Conservation (phyloP, 805 yeast genomes). For the Wickerhamiella australiensis region DNA sequence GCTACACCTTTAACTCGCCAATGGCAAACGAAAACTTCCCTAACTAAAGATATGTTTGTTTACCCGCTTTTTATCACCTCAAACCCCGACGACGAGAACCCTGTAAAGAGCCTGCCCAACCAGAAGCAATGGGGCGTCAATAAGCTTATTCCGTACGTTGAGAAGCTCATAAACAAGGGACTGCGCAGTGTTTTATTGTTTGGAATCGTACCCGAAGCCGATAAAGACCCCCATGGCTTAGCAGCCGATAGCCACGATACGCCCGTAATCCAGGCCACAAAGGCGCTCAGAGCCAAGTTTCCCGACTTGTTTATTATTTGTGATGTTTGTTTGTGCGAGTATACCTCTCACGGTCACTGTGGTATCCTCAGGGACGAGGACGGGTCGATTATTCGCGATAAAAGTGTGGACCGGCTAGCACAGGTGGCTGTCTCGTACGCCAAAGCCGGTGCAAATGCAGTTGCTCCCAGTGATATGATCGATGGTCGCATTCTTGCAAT, state of each 20-base stretch:
- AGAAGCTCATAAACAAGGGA: slow-evolving; percentile 63
- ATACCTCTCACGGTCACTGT: slow-evolving; percentile 96
- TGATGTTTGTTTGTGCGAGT: slow-evolving; percentile 94
- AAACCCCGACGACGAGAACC: slow-evolving; percentile 62
- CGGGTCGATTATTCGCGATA: slow-evolving; percentile 66
- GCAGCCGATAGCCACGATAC: slow-evolving; percentile 94
- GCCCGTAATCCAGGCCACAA: slow-evolving; percentile 77
- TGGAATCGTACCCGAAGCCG: slow-evolving; percentile 69
- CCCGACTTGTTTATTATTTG: slow-evolving; percentile 82
- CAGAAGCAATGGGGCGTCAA: slow-evolving; percentile 81
- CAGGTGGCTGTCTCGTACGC: slow-evolving; percentile 94
- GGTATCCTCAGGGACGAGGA: slow-evolving; percentile 72
- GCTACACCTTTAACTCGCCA: slow-evolving; percentile 76
- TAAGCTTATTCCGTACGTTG: slow-evolving; percentile 60
- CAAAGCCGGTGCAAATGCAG: slow-evolving; percentile 86
- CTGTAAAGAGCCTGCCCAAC: slow-evolving; percentile 70
- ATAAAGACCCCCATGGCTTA: slow-evolving; percentile 71
- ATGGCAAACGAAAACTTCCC: slow-evolving; percentile 83
- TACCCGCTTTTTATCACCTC: slow-evolving; percentile 85
- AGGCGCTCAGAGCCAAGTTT: slow-evolving; percentile 47
- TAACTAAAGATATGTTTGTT: slow-evolving; percentile 79
- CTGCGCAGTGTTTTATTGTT: slow-evolving; percentile 75
- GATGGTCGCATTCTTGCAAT: slow-evolving; percentile 89
- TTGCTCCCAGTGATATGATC: slow-evolving; percentile 96
- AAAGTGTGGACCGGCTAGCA: slow-evolving; percentile 70